These are phyloP conservation scores for Aspergillus pseudonomiae DNA, from an alignment of 2,329 filamentous ascomycete species.

Conservation along the genomic window DNA sequence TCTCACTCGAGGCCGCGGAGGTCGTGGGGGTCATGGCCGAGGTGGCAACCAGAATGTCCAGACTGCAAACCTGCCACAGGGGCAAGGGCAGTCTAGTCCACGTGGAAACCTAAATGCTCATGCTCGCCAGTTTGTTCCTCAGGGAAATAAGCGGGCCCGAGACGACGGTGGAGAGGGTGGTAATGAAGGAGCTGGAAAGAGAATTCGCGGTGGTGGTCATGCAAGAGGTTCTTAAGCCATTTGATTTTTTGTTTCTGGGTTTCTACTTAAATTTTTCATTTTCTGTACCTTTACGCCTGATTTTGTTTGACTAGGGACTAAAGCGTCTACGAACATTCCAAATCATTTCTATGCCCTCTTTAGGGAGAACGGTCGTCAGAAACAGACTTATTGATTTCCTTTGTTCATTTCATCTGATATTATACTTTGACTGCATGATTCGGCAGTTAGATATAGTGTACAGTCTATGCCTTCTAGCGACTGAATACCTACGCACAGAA, in stretches of 20 bases:
- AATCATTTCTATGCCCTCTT: not conserved
- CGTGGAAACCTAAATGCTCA: conserved; percentile 52
- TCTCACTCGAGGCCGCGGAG: conserved; percentile 50
- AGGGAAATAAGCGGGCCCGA: conserved; percentile 58
- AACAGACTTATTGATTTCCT: not conserved
- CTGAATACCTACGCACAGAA: not conserved
- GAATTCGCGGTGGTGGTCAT: conserved; percentile 49
- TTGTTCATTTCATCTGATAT: not conserved
- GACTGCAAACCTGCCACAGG: conserved; percentile 35
- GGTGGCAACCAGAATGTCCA: conserved; percentile 48
- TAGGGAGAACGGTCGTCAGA: not conserved
- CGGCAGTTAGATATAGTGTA: not conserved
- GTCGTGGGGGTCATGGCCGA: conserved; percentile 39
- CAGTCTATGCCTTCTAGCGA: not conserved
- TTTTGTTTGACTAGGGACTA: not conserved
- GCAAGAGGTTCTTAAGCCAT: conserved; percentile 29
- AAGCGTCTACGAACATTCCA: not conserved
- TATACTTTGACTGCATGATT: not conserved
- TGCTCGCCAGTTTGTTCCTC: conserved; percentile 59
- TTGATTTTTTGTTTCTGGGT: conserved; percentile 8
- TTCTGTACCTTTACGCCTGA: not conserved
- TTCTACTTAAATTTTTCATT: conserved; percentile 5
- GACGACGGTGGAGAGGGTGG: conserved; percentile 51
- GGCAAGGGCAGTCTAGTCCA: conserved; percentile 31
- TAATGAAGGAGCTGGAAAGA: conserved; percentile 47